Percentiles rank a stretch among this genome's conserved stretches.
phyloP scores from a whole-genome alignment of 352 stramenopile species.

The Pilasporangium apinafurcum region DNA sequence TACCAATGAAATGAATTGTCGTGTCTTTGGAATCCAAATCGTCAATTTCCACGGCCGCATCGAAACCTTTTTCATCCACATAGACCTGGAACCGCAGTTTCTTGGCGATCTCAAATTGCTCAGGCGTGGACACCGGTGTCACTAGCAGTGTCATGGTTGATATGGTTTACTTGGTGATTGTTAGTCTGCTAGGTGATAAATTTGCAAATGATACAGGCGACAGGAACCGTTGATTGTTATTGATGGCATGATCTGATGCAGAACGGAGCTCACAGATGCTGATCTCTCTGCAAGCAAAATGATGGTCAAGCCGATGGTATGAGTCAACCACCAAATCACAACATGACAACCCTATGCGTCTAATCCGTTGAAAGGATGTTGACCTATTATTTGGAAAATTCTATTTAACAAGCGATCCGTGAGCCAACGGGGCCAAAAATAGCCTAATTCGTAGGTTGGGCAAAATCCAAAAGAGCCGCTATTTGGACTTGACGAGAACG shows the following conservation, averaged over 20 bases:
- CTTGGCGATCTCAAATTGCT: conserved; percentile 33
- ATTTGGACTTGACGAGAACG: too few species aligned
- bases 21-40: conserved; percentile 29
- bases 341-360: too few species aligned
- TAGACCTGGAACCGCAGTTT: conserved; percentile 42
- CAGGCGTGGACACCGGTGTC: conserved; percentile 28
- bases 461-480: too few species aligned
- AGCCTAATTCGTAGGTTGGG: too few species aligned
- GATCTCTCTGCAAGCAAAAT: not conserved
- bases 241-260: not conserved
- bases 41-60: conserved; percentile 31
- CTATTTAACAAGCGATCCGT: too few species aligned
- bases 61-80: conserved; percentile 41
- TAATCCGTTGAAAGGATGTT: too few species aligned
- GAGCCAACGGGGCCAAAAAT: too few species aligned
- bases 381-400: too few species aligned
- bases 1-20: conserved; percentile 51
- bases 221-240: not conserved
- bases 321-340: too few species aligned
- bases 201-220: not conserved
- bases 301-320: conserved; percentile 3
- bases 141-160: conserved; percentile 37
- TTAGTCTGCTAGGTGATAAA: not conserved
- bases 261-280: not conserved
- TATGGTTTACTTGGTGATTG: too few species aligned